Percentiles rank a stretch among this genome's conserved stretches.
Evolutionary conservation across 192 early-diverging fungal genomes (phyloP).

Genomic region (Dissophora ornata): DNA sequence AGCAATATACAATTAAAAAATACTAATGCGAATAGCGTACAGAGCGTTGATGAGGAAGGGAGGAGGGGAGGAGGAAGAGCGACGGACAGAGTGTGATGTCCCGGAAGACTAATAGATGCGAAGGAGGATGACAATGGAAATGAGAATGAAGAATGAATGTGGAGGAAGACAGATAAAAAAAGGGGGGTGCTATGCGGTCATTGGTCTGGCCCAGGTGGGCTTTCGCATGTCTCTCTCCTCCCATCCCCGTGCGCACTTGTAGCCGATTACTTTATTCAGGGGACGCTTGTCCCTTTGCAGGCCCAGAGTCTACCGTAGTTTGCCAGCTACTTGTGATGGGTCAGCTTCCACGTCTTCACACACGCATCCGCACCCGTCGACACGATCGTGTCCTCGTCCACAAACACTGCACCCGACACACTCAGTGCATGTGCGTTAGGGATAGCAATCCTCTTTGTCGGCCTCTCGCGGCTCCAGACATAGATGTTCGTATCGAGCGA

Average conservation of each 20-base stretch:
- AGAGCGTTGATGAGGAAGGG: neutral
- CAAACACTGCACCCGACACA: conserved; percentile 78
- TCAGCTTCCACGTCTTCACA: conserved; percentile 78
- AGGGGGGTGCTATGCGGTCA: neutral
- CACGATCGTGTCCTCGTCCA: conserved; percentile 73
- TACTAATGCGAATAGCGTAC: no score
- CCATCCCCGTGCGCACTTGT: no score
- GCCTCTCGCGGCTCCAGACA: conserved; percentile 87
- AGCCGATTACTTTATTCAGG: no score
- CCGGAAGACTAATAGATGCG: no score
- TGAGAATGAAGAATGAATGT: neutral
- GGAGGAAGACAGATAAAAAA: neutral
- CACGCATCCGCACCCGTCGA: conserved; percentile 85
- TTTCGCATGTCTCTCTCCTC: no score
- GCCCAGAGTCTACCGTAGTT: no score
- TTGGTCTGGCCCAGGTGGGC: no score
- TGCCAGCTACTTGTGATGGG: conserved; percentile 30
- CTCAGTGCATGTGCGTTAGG: conserved; percentile 84
- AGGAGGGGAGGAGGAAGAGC: neutral
- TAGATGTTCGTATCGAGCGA: conserved; percentile 92
- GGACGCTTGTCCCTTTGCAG: no score
- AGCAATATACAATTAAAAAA: no score
- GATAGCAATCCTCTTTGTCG: conserved; percentile 80
- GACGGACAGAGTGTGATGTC: no score
- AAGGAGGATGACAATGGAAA: neutral